phyloP scores from a whole-genome alignment of 176 grass and related monocot genomes.

The Hordeum vulgare region MorexV3_pseudomolecules_assembly NC_058521.1:420644280-420644779 shows the following conservation, averaged over 20 bases:
- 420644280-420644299: conserved; percentile 12
- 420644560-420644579: conserved; percentile 53
- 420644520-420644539: conserved; percentile 46
- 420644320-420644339: conserved; percentile 41
- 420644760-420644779: background rate
- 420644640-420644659: background rate
- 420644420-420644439: background rate
- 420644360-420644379: conserved; percentile 46
- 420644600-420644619: conserved; percentile 41
- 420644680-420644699: conserved; percentile 10
- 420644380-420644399: conserved; percentile 42
- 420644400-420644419: conserved; percentile 52
- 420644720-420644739: conserved; percentile 11
- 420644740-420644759: background rate
- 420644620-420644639: conserved; percentile 9
- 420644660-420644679: background rate
- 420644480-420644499: conserved; percentile 11
- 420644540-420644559: conserved; percentile 14
- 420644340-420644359: conserved; percentile 32
- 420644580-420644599: conserved; percentile 74
- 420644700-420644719: background rate
- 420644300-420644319: conserved; percentile 8
- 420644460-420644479: background rate
- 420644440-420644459: conserved; percentile 15
- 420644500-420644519: conserved; percentile 72